These are phyloP conservation scores for Neurospora tetraspora DNA, from an alignment of 495 filamentous ascomycete species.

Conservation along the genomic window DNA sequence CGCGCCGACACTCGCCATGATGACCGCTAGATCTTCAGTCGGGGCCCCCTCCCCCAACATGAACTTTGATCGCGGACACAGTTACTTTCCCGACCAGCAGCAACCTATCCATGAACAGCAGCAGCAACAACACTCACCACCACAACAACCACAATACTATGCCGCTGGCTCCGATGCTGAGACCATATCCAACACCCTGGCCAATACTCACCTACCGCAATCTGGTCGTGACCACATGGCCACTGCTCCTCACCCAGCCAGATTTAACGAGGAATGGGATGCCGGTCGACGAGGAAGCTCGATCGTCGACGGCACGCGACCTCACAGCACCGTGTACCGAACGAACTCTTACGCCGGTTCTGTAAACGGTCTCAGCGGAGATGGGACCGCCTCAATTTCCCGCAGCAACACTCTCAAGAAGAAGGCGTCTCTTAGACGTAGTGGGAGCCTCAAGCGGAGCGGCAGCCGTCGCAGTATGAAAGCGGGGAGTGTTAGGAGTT, in stretches of 20 bases:
- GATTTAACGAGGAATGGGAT: slow-evolving; percentile 68
- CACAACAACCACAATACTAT: slow-evolving; percentile 8
- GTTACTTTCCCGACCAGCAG: slow-evolving; percentile 17
- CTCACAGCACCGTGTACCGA: slow-evolving; percentile 34
- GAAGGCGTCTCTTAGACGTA: slow-evolving; percentile 64
- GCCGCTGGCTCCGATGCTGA: slow-evolving; percentile 22
- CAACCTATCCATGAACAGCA: slow-evolving; percentile 6
- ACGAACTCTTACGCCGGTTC: slow-evolving; percentile 39
- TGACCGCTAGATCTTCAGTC: not conserved
- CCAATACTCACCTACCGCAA: slow-evolving; percentile 28
- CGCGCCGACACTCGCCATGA: not conserved
- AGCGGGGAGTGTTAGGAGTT: slow-evolving; percentile 71
- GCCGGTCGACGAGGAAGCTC: slow-evolving; percentile 55
- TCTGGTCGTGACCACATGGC: slow-evolving; percentile 19
- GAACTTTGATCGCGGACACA: slow-evolving; percentile 8
- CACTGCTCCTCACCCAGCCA: slow-evolving; percentile 20
- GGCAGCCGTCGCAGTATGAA: slow-evolving; percentile 64
- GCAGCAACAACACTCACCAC: not conserved
- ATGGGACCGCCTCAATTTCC: slow-evolving; percentile 38
- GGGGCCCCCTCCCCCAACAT: slow-evolving; percentile 5
- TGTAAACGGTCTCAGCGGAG: slow-evolving; percentile 15
- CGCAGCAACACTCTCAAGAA: slow-evolving; percentile 78
- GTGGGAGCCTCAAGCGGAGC: slow-evolving; percentile 66
- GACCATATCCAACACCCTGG: slow-evolving; percentile 32
- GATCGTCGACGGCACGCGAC: slow-evolving; percentile 36